phyloP scores from a whole-genome alignment of 2,329 filamentous ascomycete species.

The Onygenales sp. region DNA sequence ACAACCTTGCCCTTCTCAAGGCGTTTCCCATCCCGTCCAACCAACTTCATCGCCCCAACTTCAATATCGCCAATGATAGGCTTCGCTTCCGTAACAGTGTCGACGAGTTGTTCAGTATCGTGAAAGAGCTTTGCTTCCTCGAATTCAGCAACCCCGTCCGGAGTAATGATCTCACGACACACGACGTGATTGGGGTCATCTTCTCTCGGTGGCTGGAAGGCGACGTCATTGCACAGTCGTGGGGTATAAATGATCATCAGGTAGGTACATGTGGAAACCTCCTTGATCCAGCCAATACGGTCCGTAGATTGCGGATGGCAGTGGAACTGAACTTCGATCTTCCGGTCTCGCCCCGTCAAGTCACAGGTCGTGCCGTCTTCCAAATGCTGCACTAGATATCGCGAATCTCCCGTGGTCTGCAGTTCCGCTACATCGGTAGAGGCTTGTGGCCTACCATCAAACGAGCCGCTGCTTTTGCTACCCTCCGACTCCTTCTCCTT shows the following conservation, averaged over 20 bases:
- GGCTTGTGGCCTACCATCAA: constrained; percentile 17
- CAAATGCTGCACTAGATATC: constrained; percentile 77
- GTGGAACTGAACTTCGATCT: constrained; percentile 70
- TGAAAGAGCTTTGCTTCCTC: constrained; percentile 24
- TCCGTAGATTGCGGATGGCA: constrained; percentile 69
- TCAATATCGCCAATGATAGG: constrained; percentile 48
- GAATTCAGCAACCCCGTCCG: constrained; percentile 44
- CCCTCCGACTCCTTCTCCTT: constrained; percentile 24
- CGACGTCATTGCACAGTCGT: constrained; percentile 75
- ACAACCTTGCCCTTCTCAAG: constrained; percentile 50
- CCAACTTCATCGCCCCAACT: constrained; percentile 47
- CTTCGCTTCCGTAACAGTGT: constrained; percentile 23
- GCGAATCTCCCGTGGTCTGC: constrained; percentile 71
- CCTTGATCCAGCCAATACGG: constrained; percentile 86
- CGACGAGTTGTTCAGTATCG: constrained; percentile 22
- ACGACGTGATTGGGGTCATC: constrained; percentile 66
- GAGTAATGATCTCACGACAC: constrained; percentile 61
- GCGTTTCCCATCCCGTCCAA: constrained; percentile 46
- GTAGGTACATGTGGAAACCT: constrained; percentile 82
- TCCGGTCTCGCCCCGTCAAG: constrained; percentile 69
- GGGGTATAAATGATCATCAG: constrained; percentile 89
- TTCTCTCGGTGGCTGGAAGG: constrained; percentile 72
- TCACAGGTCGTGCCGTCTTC: constrained; percentile 76
- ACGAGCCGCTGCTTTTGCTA: constrained; percentile 16
- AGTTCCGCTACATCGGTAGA: constrained; percentile 50